Conservation (phyloP, 2,329 filamentous ascomycete genomes). For the Cladobotryum mycophilum region DNA sequence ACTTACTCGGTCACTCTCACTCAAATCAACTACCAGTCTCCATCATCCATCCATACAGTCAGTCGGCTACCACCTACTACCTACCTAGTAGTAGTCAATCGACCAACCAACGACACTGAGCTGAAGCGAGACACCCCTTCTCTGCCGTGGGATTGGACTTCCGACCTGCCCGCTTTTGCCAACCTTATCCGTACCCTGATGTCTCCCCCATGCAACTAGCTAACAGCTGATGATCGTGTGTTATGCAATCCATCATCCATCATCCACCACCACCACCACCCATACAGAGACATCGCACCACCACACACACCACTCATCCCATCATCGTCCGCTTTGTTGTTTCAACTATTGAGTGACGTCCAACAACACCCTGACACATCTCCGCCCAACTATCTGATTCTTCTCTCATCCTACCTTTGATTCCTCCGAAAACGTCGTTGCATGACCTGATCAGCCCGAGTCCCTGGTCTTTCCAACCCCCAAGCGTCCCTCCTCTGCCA, state of each 20-base stretch:
- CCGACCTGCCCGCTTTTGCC: no score
- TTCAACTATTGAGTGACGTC: constrained; percentile 7
- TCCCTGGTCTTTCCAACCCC: constrained; percentile 8
- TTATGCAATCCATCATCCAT: constrained; percentile 1
- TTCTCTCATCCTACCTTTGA: constrained; percentile 2
- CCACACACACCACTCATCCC: constrained; percentile 8
- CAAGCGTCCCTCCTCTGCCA: constrained; percentile 6
- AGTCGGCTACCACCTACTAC: no score
- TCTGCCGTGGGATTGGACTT: no score
- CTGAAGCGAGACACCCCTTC: no score
- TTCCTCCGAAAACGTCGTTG: constrained; percentile 4
- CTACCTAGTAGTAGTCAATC: no score
- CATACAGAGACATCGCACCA: background rate
- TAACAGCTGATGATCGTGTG: constrained; percentile 10
- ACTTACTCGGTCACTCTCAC: no score
- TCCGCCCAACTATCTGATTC: constrained; percentile 5
- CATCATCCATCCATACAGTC: no score
- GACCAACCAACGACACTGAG: no score
- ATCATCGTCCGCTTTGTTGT: constrained; percentile 3
- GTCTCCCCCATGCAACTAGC: no score
- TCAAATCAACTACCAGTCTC: no score
- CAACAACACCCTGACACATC: constrained; percentile 5
- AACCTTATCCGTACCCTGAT: no score
- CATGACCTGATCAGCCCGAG: constrained; percentile 10
- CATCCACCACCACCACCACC: no score